Base-by-base conservation (phyloP, 164 flowering plant genomes). In the Platanus orientalis region DNA sequence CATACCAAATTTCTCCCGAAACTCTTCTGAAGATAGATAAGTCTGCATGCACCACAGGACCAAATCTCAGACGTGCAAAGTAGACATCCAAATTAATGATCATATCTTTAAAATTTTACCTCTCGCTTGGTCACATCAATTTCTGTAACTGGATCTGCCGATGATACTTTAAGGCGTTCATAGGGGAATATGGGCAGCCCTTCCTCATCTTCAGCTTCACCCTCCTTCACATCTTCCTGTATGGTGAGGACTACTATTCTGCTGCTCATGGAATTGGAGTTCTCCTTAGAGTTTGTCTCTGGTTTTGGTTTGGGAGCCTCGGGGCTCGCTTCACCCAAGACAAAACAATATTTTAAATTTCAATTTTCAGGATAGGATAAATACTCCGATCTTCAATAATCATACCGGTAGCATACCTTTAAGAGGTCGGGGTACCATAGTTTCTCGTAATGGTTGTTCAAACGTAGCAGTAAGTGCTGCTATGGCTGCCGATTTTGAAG, bases 61-160 rank as follows among this genome's bases (percentile, higher is more conserved):
- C 58, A 45, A 44, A 44, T 58, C 30, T 65, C 42, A 73, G 39
- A 28, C 42, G 28, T 55, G 11, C 9, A 26, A 14, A 6, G 17
- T 36, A 59, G 34, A 67, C 7, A 40, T 19, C 49, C 21, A 6
- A 17, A 12, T 27, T 25, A n/a, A 27, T 34, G 20, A 39, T 12
- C 12, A 53, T 45, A 7, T 13, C 29, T 24, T 29, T 39, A 19
- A 47, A 59, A 20, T 39, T 24, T 65, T 75, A 91, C 99, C 97
- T 94, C 99, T 70, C 99, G 76, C 75, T 85, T 94, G 59, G 99
- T 91, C 29, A 91, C 86, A 68, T 94, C 99, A 61, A 94, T 89
- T 24, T 87, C 97, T 30, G 84, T 20, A 61, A 80, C 85, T 61
- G 96, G 95, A 70, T 94, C 92, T 0, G 75, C 28, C 16, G 99